Conservation (phyloP, 2,329 filamentous ascomycete species). For the Talaromyces sp. region DNA sequence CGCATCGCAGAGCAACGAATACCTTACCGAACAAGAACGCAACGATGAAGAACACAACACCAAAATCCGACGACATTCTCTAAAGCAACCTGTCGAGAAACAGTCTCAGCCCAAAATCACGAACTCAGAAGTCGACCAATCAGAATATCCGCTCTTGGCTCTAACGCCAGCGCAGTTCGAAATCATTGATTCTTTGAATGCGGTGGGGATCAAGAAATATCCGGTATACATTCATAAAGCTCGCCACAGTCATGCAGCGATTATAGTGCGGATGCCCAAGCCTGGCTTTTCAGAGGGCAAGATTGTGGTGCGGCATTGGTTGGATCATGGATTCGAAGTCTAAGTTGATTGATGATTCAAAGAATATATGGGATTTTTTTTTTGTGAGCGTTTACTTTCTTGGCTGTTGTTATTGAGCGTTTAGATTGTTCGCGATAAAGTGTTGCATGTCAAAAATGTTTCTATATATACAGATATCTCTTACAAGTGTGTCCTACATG, state of each 20-base stretch:
- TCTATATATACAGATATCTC: no score
- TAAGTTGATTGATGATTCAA: background rate
- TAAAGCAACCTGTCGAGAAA: background rate
- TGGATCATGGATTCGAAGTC: constrained; percentile 66
- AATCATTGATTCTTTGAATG: constrained; percentile 76
- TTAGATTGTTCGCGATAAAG: background rate
- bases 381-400: background rate
- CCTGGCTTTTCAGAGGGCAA: constrained; percentile 73
- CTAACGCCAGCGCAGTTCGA: constrained; percentile 76
- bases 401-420: background rate
- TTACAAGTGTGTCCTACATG: no score
- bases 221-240: constrained; percentile 58
- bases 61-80: background rate
- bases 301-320: constrained; percentile 76
- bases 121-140: constrained; percentile 17
- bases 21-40: constrained; percentile 53
- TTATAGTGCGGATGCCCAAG: constrained; percentile 70
- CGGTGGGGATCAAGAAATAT: constrained; percentile 57
- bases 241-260: constrained; percentile 82
- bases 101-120: background rate
- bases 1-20: constrained; percentile 66
- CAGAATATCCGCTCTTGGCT: constrained; percentile 67
- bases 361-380: background rate
- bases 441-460: no score
- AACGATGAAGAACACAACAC: constrained; percentile 49